Evolutionary conservation across 441 rosid genomes (phyloP).

Genomic region (Gossypium lobatum): DNA sequence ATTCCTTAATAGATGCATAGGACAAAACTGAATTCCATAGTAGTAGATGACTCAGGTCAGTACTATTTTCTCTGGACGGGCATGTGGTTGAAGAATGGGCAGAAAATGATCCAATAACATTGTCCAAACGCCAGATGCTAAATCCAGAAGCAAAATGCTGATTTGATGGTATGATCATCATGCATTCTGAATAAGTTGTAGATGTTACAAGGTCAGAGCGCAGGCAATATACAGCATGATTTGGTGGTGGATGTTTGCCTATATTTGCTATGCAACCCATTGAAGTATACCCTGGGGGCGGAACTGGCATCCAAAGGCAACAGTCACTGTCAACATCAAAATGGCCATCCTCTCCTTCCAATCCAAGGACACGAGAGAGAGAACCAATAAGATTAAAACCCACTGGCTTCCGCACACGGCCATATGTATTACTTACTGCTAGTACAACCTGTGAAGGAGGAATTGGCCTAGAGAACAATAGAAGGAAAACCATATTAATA

Average conservation of each 20-base stretch:
- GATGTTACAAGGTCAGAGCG: slow-evolving; percentile 96
- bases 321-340: slow-evolving; percentile 51
- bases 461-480: slow-evolving; percentile 61
- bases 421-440: slow-evolving; percentile 92
- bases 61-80: slow-evolving; percentile 54
- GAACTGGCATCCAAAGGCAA: slow-evolving; percentile 96
- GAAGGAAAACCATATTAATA: slow-evolving; percentile 4
- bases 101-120: slow-evolving; percentile 86
- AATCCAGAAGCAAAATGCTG: slow-evolving; percentile 58
- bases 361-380: slow-evolving; percentile 61
- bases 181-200: slow-evolving; percentile 81
- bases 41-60: slow-evolving; percentile 75
- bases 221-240: slow-evolving; percentile 81
- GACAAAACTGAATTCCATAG: slow-evolving; percentile 61
- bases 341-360: slow-evolving; percentile 32
- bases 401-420: slow-evolving; percentile 91
- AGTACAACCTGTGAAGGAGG: slow-evolving; percentile 97
- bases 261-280: slow-evolving; percentile 87
- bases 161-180: slow-evolving; percentile 47
- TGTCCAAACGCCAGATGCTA: slow-evolving; percentile 95
- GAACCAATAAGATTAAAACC: slow-evolving; percentile 70
- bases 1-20: slow-evolving; percentile 38
- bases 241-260: slow-evolving; percentile 80
- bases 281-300: slow-evolving; percentile 85
- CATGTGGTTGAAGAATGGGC: slow-evolving; percentile 63